Conservation (phyloP, 495 filamentous ascomycete genomes). For the Letharia columbiana region DNA sequence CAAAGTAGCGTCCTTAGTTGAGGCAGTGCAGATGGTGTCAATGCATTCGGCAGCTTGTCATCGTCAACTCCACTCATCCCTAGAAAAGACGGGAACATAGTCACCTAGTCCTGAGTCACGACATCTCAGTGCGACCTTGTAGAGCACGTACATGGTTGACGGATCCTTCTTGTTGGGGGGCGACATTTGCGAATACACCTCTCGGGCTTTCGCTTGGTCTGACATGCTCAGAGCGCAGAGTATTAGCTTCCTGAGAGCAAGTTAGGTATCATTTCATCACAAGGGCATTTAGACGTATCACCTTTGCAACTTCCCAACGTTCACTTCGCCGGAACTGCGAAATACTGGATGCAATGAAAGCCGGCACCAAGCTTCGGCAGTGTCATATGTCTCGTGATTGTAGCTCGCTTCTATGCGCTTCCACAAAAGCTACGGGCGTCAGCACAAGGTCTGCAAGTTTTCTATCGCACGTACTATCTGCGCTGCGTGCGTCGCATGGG, state of each 20-base stretch:
- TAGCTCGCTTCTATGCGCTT: constrained; percentile 57
- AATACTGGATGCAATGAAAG: constrained; percentile 61
- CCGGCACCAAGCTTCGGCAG: constrained; percentile 61
- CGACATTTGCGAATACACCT: constrained; percentile 53
- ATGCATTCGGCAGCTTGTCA: constrained; percentile 46
- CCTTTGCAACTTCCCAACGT: constrained; percentile 61
- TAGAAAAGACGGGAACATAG: constrained; percentile 3
- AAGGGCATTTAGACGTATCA: constrained; percentile 28
- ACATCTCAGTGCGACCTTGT: constrained; percentile 59
- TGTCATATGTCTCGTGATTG: constrained; percentile 41
- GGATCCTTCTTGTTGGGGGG: constrained; percentile 46
- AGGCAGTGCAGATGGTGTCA: constrained; percentile 39
- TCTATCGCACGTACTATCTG: constrained; percentile 49
- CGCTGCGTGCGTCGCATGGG: constrained; percentile 56
- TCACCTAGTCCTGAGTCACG: constrained; percentile 48
- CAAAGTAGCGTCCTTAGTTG: constrained; percentile 46
- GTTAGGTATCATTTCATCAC: constrained; percentile 15
- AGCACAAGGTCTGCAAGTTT: constrained; percentile 2
- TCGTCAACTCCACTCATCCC: constrained; percentile 5
- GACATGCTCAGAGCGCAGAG: constrained; percentile 52
- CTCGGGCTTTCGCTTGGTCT: constrained; percentile 43
- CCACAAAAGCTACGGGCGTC: constrained; percentile 59
- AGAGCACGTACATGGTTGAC: constrained; percentile 62
- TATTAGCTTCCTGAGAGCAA: constrained; percentile 54
- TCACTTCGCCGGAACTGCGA: constrained; percentile 50